phyloP scores from a whole-genome alignment of 2,329 filamentous ascomycete genomes.

The Penicillium decumbens region DNA sequence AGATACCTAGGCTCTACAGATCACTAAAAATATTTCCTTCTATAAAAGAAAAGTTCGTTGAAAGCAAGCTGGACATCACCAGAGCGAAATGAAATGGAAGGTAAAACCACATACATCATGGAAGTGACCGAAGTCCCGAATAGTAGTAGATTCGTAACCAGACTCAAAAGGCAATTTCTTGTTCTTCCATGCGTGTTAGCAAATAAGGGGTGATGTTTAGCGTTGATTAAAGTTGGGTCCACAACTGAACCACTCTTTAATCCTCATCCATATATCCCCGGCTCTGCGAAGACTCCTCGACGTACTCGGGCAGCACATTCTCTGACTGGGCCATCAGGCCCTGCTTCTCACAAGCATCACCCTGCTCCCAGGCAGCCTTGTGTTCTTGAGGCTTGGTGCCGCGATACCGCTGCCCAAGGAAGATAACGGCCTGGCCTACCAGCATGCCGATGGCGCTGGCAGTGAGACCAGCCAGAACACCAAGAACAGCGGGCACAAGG shows the following conservation, averaged over 20 bases:
- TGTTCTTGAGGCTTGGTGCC: slow-evolving; percentile 27
- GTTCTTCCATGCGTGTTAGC: neutral
- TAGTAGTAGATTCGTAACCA: slow-evolving; percentile 1
- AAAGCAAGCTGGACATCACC: slow-evolving; percentile 15
- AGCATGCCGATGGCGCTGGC: slow-evolving; percentile 47
- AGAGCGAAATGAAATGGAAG: slow-evolving; percentile 1
- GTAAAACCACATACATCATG: slow-evolving; percentile 4
- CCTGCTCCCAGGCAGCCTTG: slow-evolving; percentile 31
- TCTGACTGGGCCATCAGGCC: slow-evolving; percentile 36
- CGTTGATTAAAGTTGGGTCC: neutral
- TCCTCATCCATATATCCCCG: slow-evolving; percentile 30
- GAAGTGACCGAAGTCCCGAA: slow-evolving; percentile 1
- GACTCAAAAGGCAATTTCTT: neutral
- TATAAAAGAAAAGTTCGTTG: slow-evolving; percentile 3
- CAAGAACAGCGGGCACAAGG: slow-evolving; percentile 44
- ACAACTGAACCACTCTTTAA: slow-evolving; percentile 17
- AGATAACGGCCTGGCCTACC: slow-evolving; percentile 45
- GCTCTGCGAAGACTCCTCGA: slow-evolving; percentile 27
- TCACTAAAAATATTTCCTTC: neutral
- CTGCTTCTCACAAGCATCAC: slow-evolving; percentile 42
- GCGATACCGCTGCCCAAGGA: slow-evolving; percentile 43
- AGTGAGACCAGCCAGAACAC: slow-evolving; percentile 44
- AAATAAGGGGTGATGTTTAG: neutral
- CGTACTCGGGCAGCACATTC: slow-evolving; percentile 37
- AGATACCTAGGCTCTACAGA: neutral